Evolutionary conservation across 345 rosid genomes (phyloP).

Genomic region (Xanthoceras sorbifolium): DNA sequence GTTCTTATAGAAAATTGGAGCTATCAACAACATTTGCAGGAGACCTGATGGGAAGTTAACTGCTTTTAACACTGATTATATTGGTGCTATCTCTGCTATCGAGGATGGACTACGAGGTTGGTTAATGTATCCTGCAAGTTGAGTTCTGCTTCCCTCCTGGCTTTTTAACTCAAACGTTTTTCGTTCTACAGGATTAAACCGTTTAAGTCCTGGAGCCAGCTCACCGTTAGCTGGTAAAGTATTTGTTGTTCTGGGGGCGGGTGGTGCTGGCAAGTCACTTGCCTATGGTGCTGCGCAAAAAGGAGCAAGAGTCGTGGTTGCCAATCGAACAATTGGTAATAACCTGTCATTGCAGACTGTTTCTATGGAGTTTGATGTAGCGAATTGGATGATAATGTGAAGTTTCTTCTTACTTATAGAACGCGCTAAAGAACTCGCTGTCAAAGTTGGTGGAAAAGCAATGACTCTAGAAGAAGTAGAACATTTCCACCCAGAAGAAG

Average conservation of each 20-base stretch:
- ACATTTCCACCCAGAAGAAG: constrained; percentile 48
- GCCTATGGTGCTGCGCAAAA: constrained; percentile 52
- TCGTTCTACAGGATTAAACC: constrained; percentile 25
- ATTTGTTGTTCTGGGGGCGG: constrained; percentile 45
- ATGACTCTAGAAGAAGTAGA: constrained; percentile 41
- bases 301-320: constrained; percentile 49
- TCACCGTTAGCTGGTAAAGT: constrained; percentile 47
- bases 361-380: background rate
- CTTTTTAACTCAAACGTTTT: background rate
- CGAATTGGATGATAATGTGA: background rate
- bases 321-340: constrained; percentile 45
- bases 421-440: constrained; percentile 45
- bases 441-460: constrained; percentile 46
- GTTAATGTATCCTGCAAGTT: background rate
- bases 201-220: constrained; percentile 15
- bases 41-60: constrained; percentile 39
- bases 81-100: constrained; percentile 42
- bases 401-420: constrained; percentile 8
- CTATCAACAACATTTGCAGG: constrained; percentile 38
- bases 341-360: background rate
- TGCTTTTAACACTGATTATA: constrained; percentile 46
- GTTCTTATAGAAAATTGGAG: constrained; percentile 32
- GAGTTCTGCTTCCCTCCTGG: background rate
- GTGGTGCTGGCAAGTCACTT: constrained; percentile 51
- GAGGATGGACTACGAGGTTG: constrained; percentile 45